These are phyloP conservation scores for Saccharomyces hybrid DNA, from an alignment of 1,139 yeast genomes.

Conservation along the genomic window DNA sequence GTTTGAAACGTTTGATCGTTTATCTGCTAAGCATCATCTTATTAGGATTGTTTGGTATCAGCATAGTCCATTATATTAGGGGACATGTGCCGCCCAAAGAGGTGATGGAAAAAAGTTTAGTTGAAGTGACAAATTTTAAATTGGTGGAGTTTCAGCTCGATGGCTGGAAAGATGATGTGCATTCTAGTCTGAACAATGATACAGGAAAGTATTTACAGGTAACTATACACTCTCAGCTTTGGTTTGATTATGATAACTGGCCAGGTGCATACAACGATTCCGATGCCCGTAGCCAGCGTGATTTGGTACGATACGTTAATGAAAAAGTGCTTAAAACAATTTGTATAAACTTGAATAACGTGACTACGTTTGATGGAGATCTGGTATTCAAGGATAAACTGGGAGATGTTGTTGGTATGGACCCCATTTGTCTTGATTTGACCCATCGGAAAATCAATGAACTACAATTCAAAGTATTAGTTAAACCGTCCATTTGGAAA, in stretches of 20 bases:
- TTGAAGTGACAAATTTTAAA: constrained; percentile 18
- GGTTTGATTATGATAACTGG: constrained; percentile 22
- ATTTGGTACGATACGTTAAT: no score
- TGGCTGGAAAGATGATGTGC: constrained; percentile 25
- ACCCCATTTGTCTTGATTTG: constrained; percentile 23
- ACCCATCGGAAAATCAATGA: constrained; percentile 15
- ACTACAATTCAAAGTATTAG: constrained; percentile 17
- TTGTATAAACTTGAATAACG: constrained; percentile 22
- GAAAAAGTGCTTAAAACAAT: constrained; percentile 15
- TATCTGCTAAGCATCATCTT: no score
- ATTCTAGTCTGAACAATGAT: constrained; percentile 13
- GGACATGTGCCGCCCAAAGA: not conserved
- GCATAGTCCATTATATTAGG: no score
- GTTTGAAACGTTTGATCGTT: no score
- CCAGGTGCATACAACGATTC: no score
- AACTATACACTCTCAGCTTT: constrained; percentile 12
- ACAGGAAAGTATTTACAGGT: constrained; percentile 21
- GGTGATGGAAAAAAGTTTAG: not conserved
- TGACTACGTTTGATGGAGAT: constrained; percentile 20
- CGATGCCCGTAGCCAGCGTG: no score
- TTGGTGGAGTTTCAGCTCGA: constrained; percentile 19
- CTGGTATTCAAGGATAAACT: constrained; percentile 9
- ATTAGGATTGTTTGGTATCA: no score
- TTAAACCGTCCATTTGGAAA: constrained; percentile 25
- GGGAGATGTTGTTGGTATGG: constrained; percentile 15